A percentile compares a stretch with the other conserved stretches of the same genome.
phyloP scores from a whole-genome alignment of 2,329 filamentous ascomycete species.

The Coleophoma cylindrospora region DNA sequence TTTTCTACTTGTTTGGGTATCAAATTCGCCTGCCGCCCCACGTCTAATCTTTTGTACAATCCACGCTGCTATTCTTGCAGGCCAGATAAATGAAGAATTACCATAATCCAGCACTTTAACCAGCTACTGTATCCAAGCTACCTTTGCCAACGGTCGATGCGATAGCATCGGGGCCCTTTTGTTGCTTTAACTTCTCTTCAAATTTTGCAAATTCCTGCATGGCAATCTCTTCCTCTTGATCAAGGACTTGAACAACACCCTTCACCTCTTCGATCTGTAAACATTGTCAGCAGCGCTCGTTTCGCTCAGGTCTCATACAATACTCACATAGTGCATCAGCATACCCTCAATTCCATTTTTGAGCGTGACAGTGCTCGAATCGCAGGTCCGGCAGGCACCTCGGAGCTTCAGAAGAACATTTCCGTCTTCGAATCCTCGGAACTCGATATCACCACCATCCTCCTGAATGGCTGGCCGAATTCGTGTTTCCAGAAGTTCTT shows the following conservation, averaged over 20 bases:
- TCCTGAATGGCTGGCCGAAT: slow-evolving; percentile 96
- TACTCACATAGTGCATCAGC: slow-evolving; percentile 89
- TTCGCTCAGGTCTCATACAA: neutral
- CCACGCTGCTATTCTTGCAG: too few species aligned
- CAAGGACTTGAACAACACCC: slow-evolving; percentile 83
- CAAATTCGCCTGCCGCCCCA: too few species aligned
- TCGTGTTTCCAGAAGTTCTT: slow-evolving; percentile 90
- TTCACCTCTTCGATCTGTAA: slow-evolving; percentile 88
- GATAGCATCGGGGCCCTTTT: slow-evolving; percentile 33
- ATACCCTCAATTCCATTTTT: slow-evolving; percentile 99
- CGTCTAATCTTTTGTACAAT: too few species aligned
- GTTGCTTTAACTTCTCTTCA: slow-evolving; percentile 72
- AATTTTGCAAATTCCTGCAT: slow-evolving; percentile 89
- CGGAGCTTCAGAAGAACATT: slow-evolving; percentile 82
- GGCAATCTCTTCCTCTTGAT: slow-evolving; percentile 86
- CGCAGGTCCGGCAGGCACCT: slow-evolving; percentile 91
- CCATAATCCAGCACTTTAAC: slow-evolving; percentile 3
- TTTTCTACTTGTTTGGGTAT: too few species aligned
- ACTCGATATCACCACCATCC: slow-evolving; percentile 96
- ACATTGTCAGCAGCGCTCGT: slow-evolving; percentile 1
- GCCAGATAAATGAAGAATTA: too few species aligned
- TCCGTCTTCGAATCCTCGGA: slow-evolving; percentile 81
- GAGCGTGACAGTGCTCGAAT: slow-evolving; percentile 92
- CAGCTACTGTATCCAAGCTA: slow-evolving; percentile 17
- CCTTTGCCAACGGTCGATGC: slow-evolving; percentile 18